These are phyloP conservation scores for Dioszegia crocea DNA, from an alignment of 768 basidiomycete genomes.

Conservation along the genomic window DNA sequence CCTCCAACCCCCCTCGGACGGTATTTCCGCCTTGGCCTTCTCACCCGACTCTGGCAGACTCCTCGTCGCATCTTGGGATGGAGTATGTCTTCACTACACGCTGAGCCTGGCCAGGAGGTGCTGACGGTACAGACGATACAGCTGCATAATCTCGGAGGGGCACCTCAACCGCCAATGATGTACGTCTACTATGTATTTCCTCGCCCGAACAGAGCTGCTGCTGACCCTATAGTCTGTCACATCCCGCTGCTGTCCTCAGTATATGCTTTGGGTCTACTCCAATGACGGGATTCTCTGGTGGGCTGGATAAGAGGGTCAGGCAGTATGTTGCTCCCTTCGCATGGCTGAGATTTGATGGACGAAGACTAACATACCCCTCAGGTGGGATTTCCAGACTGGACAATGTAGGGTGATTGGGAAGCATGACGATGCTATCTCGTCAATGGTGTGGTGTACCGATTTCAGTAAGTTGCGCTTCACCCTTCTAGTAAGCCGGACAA, in stretches of 20 bases:
- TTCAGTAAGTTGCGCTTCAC: constrained; percentile 55
- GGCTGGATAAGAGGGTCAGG: constrained; percentile 75
- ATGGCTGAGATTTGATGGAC: not conserved
- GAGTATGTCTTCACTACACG: constrained; percentile 52
- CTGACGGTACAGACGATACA: constrained; percentile 28
- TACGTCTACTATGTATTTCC: constrained; percentile 26
- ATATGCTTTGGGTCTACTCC: constrained; percentile 66
- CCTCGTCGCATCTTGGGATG: constrained; percentile 87
- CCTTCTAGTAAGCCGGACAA: not conserved
- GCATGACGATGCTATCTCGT: constrained; percentile 74
- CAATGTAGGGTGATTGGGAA: constrained; percentile 70
- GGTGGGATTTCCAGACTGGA: constrained; percentile 72
- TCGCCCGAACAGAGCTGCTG: constrained; percentile 11
- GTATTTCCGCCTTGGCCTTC: constrained; percentile 73
- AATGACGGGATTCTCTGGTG: constrained; percentile 73
- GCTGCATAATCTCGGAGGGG: constrained; percentile 28
- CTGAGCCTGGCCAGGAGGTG: not conserved
- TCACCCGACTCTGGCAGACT: constrained; percentile 77
- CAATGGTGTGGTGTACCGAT: constrained; percentile 66
- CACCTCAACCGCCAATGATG: constrained; percentile 20
- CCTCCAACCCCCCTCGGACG: constrained; percentile 68
- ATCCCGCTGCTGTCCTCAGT: constrained; percentile 82
- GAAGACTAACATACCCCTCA: constrained; percentile 46
- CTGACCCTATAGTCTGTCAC: constrained; percentile 58
- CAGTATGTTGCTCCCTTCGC: too few species aligned